Conservation (phyloP, 345 rosid genomes). For the Eucalyptus virginea region DNA sequence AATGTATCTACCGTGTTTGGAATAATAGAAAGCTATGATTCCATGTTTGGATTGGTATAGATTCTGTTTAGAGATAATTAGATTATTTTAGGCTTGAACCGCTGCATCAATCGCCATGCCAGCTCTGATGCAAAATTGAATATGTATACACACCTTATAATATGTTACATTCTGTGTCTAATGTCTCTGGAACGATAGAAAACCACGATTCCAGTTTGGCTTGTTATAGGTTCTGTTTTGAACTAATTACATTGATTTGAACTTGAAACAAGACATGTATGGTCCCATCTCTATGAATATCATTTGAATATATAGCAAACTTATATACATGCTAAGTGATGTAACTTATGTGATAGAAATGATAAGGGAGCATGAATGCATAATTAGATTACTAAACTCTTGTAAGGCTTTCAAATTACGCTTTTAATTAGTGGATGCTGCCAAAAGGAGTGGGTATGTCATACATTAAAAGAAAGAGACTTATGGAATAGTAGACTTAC, state of each 20-base stretch:
- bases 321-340: background rate
- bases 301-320: background rate
- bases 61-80: background rate
- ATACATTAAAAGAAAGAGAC: background rate
- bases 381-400: background rate
- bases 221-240: background rate
- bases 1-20: background rate
- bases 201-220: background rate
- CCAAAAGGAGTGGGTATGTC: background rate
- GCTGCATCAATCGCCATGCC: rapidly evolving
- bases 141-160: background rate
- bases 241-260: background rate
- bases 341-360: background rate
- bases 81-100: background rate
- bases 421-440: background rate
- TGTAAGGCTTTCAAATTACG: background rate
- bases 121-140: background rate
- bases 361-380: background rate
- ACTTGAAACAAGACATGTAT: background rate
- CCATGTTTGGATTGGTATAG: background rate
- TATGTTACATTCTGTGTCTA: background rate
- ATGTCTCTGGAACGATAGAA: background rate
- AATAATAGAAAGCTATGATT: background rate
- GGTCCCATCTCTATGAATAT: background rate
- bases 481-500: background rate